Base-by-base conservation (phyloP, 257 asterid species). In the Avicennia marina region DNA sequence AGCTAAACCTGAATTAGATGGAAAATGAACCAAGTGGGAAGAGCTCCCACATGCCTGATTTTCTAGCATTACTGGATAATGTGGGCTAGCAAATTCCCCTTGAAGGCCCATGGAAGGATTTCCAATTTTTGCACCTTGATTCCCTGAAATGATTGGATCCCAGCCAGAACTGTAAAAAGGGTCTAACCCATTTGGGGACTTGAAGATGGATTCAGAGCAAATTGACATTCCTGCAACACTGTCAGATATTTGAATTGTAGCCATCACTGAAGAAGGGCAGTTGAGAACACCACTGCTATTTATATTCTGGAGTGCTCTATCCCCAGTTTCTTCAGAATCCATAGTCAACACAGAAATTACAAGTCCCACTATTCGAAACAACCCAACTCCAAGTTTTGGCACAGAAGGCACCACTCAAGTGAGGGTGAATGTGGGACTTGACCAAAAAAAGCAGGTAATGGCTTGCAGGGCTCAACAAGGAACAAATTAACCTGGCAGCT, bases 81-180 rank as follows among this genome's bases (percentile, higher is more conserved):
- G 80, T 60, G 84, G 64, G 74, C 68, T 77, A 7, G 50, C 64
- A 72, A 81, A 81, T 69, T 75, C 85, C 63, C 41, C 73, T 10
- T 70, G 81, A 51, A 63, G 65, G 65, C 66, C 73, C 72, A 66
- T 50, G 19, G 78, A 57, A 49, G 80, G 65, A 54, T 68, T 73
- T 62, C 66, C 76, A 41, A 72, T 66, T 55, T 53, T 67, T 11
- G 65, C 79, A 48, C 69, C 69, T 56, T 68, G 79, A 69, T 67
- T 72, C 68, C 79, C 15, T 56, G 87, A 71, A 38, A 68, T 55
- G 5, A 68, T 63, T 41, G 86, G 74, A 76, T 80, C 89, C 95
- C 95, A 86, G 24, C 77, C 71, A 78, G 82, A 69, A 33, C 66
- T 72, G 49, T 67, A 70, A 75, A 77, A 82, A 53, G 78, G 70